phyloP scores from a whole-genome alignment of 805 yeast genomes.

The Suhomyces sp. region DNA sequence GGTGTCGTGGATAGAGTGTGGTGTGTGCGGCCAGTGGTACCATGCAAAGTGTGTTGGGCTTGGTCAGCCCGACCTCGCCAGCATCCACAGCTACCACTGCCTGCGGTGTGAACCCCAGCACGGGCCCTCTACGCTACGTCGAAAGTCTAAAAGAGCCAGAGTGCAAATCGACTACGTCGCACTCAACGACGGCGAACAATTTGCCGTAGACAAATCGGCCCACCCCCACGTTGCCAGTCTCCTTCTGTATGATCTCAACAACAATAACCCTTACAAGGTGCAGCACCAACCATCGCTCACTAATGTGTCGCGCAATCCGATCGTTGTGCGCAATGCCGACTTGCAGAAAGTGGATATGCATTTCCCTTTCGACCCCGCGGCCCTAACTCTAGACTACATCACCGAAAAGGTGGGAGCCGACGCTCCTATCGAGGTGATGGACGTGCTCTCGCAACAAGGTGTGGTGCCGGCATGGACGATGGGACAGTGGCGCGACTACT shows the following conservation, averaged over 20 bases:
- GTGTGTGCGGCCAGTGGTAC: conserved; percentile 51
- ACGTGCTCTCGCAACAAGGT: conserved; percentile 76
- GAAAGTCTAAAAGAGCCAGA: conserved; percentile 55
- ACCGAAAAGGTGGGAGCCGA: conserved; percentile 61
- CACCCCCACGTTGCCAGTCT: conserved; percentile 51
- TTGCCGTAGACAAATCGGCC: conserved; percentile 42
- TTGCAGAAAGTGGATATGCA: conserved; percentile 41
- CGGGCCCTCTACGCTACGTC: conserved; percentile 50
- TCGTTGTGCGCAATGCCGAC: conserved; percentile 36
- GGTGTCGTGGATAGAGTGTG: conserved; percentile 55
- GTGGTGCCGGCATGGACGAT: conserved; percentile 63
- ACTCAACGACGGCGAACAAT: conserved; percentile 66
- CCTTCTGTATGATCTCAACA: conserved; percentile 21
- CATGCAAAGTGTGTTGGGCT: conserved; percentile 50
- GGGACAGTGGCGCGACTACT: conserved; percentile 73
- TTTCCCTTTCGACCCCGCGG: conserved; percentile 44
- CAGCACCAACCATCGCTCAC: conserved; percentile 16
- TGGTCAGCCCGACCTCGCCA: conserved; percentile 31
- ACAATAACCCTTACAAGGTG: background rate
- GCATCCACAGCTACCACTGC: conserved; percentile 56
- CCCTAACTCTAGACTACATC: conserved; percentile 54
- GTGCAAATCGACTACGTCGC: conserved; percentile 75
- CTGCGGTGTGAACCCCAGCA: conserved; percentile 37
- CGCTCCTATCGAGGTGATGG: conserved; percentile 76
- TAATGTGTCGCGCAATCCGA: conserved; percentile 35